Evolutionary conservation across 805 yeast genomes (phyloP), one percentile per base, ranked within the genome.

Genomic region (Debaryomyces hansenii): DNA sequence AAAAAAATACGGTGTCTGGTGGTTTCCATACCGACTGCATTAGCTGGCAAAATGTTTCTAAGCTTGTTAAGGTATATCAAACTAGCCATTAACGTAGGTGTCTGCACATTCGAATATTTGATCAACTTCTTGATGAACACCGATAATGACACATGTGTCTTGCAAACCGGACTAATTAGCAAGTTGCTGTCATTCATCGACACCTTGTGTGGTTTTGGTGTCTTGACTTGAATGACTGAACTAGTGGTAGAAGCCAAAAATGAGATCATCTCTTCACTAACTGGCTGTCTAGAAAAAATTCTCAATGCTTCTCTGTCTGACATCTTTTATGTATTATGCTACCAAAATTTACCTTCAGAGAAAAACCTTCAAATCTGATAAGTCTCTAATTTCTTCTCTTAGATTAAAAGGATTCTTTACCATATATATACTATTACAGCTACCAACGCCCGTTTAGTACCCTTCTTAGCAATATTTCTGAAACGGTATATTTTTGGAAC

Each of bases 41-140:
- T 87, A 24, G 88, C 80, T 2, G 98, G 98, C 44, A 92, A 77
- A 6, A 85, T 76, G 44, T 80, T 78, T 55, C 92, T 81, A 56
- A 94, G 75, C 54, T 90, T 85, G 45, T 85, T 83, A 50, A 92
- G 73, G 64, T 89, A 92, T 12, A 90, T 91, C 45, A 91, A 75
- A 4, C 96, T 79, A 16, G 97, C 84, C 98, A 94, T 92, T 52
- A 92, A 76, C 0, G 98, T 92, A 31, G 97, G 90, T 4, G 96
- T 87, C 67, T 90, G 96, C 36, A 92, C 98, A 63, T 91, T 90
- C 5, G 97, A 89, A 58, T 87, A 83, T 45, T 74, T 75, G 56
- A 92, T 84, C 51, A 92, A 71, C 21, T 77, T 79, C 49, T 82
- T 77, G 54, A 94, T 91, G 71, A 94, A 92, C 20, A 68, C 67